Conservation (phyloP, 768 basidiomycete species). For the Ramaria sp. region DNA sequence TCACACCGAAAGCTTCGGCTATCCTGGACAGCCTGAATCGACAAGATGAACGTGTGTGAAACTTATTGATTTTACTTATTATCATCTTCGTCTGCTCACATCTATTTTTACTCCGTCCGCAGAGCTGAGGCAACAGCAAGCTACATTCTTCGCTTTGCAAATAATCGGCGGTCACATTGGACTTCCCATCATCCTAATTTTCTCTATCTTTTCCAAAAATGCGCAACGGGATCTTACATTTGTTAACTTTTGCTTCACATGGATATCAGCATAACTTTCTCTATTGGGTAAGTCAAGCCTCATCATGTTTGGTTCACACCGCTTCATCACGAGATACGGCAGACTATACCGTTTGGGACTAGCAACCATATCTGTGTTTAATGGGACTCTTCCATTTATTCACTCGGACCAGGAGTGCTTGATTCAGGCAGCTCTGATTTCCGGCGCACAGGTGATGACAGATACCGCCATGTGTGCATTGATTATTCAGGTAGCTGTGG, state of each 20-base stretch:
- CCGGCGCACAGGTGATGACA: not conserved
- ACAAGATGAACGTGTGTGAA: no score
- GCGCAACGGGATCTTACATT: not conserved
- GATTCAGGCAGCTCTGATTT: not conserved
- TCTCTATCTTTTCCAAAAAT: not conserved
- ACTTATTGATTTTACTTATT: no score
- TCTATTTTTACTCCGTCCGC: not conserved
- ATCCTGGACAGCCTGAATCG: no score
- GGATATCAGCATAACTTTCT: not conserved
- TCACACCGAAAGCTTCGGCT: no score
- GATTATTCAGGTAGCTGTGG: not conserved
- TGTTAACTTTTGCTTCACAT: not conserved
- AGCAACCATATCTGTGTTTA: not conserved
- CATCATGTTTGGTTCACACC: not conserved
- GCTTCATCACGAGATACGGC: not conserved
- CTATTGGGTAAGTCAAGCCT: not conserved
- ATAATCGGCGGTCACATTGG: not conserved
- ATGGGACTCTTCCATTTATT: not conserved
- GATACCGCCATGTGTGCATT: not conserved
- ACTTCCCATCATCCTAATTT: not conserved
- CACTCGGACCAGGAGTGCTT: not conserved
- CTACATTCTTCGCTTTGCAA: not conserved
- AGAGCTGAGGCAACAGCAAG: not conserved
- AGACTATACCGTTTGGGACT: not conserved
- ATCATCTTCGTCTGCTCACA: no score